Conservation (phyloP, 2,329 filamentous ascomycete genomes). For the Fusarium kyushuense region DNA sequence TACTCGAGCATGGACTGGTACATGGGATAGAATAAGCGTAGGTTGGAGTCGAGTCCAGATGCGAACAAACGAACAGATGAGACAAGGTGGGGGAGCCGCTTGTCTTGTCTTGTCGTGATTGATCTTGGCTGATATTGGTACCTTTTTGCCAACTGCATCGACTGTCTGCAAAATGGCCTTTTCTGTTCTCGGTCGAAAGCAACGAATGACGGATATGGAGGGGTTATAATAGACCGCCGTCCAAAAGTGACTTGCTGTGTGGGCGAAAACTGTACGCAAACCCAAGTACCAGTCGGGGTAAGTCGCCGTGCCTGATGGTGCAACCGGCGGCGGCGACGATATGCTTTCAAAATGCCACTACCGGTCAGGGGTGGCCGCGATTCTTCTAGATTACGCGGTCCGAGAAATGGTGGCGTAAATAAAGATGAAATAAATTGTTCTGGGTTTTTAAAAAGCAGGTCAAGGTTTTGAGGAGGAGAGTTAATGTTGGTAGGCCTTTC, state of each 20-base stretch:
- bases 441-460: slow-evolving; percentile 5
- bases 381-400: slow-evolving; percentile 1
- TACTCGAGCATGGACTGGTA: background rate
- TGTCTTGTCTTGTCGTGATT: background rate
- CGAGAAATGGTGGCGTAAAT: slow-evolving; percentile 17
- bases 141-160: background rate
- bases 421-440: background rate
- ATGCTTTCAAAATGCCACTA: slow-evolving; percentile 19
- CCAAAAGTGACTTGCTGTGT: slow-evolving; percentile 27
- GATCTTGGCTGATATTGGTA: background rate
- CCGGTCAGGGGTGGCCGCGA: background rate
- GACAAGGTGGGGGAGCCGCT: background rate
- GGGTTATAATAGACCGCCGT: slow-evolving; percentile 6
- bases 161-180: background rate
- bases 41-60: background rate
- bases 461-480: slow-evolving; percentile 7
- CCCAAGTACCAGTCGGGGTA: slow-evolving; percentile 36
- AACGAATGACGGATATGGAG: slow-evolving; percentile 29
- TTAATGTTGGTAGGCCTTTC: slow-evolving; percentile 5
- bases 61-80: background rate
- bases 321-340: slow-evolving; percentile 30
- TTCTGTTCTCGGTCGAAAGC: slow-evolving; percentile 16
- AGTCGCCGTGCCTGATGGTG: slow-evolving; percentile 31
- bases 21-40: background rate
- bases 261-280: slow-evolving; percentile 6